Evolutionary conservation across 108 stramenopile species (phyloP).

Genomic region (Skeletonema potamos): DNA sequence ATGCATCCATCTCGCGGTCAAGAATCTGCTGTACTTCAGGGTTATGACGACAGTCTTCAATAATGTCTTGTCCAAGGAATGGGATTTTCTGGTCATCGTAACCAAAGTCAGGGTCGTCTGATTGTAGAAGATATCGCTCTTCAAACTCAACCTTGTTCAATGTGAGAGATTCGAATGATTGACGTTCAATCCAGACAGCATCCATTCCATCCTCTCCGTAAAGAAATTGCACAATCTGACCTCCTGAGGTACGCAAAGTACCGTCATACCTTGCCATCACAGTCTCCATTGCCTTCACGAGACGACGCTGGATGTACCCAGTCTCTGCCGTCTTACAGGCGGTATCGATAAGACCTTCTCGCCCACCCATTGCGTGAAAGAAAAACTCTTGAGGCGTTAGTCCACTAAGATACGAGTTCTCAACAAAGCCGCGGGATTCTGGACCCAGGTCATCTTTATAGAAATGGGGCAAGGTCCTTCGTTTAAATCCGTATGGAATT

Average conservation of each 20-base stretch:
- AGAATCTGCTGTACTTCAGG: constrained; percentile 85
- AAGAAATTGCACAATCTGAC: constrained; percentile 96
- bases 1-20: constrained; percentile 85
- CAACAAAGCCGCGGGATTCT: constrained; percentile 98
- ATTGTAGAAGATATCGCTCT: constrained; percentile 72
- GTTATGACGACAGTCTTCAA: constrained; percentile 86
- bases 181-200: constrained; percentile 97
- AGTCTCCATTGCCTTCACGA: constrained; percentile 99
- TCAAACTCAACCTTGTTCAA: constrained; percentile 81
- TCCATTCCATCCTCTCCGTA: constrained; percentile 99
- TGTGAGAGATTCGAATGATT: constrained; percentile 88
- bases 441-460: constrained; percentile 98
- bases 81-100: constrained; percentile 74
- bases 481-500: constrained; percentile 97
- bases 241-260: constrained; percentile 91
- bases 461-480: constrained; percentile 98
- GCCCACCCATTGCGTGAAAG: constrained; percentile 99
- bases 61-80: constrained; percentile 79
- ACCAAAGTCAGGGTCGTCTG: constrained; percentile 86
- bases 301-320: constrained; percentile 98
- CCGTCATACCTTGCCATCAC: constrained; percentile 98
- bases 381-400: constrained; percentile 99
- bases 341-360: constrained; percentile 99
- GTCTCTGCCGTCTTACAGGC: constrained; percentile 99
- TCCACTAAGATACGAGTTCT: constrained; percentile 98